Conservation (phyloP, 2,329 filamentous ascomycete genomes). For the Xylariaceae sp. region DNA sequence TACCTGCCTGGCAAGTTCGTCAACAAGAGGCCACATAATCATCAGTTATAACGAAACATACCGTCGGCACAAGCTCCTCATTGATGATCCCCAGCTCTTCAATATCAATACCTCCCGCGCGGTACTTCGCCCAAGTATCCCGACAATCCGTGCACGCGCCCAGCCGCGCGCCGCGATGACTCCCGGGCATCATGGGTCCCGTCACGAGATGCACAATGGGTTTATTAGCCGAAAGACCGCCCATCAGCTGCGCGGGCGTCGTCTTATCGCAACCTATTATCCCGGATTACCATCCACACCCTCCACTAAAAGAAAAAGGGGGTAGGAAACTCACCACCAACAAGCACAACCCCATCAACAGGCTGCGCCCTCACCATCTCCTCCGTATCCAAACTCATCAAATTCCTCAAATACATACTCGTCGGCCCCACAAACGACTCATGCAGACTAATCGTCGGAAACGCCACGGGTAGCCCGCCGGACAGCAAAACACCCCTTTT, state of each 20-base stretch:
- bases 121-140: conserved; percentile 66
- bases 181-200: conserved; percentile 71
- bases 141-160: conserved; percentile 72
- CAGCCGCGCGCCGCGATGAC: conserved; percentile 56
- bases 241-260: conserved; percentile 69
- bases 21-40: no score
- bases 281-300: neutral
- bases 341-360: conserved; percentile 60
- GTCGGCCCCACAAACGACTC: conserved; percentile 66
- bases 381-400: conserved; percentile 77
- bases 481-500: conserved; percentile 63
- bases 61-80: conserved; percentile 66
- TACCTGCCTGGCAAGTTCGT: conserved; percentile 48
- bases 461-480: conserved; percentile 65
- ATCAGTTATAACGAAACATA: conserved; percentile 30
- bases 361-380: conserved; percentile 72
- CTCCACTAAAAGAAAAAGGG: neutral
- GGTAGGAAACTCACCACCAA: conserved; percentile 49
- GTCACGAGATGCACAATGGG: conserved; percentile 64
- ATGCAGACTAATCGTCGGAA: conserved; percentile 67
- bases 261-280: conserved; percentile 67
- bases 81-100: conserved; percentile 68
- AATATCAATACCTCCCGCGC: conserved; percentile 61
- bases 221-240: conserved; percentile 68
- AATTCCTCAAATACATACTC: conserved; percentile 68